phyloP scores from a whole-genome alignment of 257 asterid genomes.

The Eucommia ulmoides region DNA sequence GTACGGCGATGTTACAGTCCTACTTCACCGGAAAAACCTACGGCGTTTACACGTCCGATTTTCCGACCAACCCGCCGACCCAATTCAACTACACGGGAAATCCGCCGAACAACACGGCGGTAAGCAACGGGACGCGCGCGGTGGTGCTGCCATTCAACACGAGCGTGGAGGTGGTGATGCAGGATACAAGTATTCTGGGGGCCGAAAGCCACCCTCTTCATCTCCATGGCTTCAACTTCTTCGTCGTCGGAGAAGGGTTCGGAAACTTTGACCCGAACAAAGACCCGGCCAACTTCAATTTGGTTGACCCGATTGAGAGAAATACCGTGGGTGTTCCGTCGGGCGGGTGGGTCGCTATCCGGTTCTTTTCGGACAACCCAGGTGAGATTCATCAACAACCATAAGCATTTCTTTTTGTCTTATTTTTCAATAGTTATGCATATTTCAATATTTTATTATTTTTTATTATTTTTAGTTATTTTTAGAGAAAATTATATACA shows the following conservation, averaged over 20 bases:
- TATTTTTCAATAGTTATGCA: too few relatives aligned
- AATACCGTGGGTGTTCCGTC: conserved; percentile 56
- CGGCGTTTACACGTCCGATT: conserved; percentile 44
- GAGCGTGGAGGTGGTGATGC: conserved; percentile 51
- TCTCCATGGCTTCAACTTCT: conserved; percentile 64
- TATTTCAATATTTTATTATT: too few relatives aligned
- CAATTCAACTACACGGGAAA: conserved; percentile 60
- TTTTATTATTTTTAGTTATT: too few relatives aligned
- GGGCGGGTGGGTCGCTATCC: conserved; percentile 66
- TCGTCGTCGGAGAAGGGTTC: conserved; percentile 51
- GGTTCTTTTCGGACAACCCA: conserved; percentile 64
- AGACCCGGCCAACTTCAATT: conserved; percentile 43
- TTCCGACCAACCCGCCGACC: conserved; percentile 32
- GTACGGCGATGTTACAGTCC: conserved; percentile 45
- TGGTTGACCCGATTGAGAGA: conserved; percentile 58
- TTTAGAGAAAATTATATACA: too few relatives aligned
- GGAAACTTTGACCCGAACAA: conserved; percentile 39
- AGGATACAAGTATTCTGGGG: conserved; percentile 59
- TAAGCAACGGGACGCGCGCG: conserved; percentile 34
- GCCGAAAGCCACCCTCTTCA: conserved; percentile 75
- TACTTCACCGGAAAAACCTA: conserved; percentile 24
- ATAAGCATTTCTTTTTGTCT: too few relatives aligned
- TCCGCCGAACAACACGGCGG: conserved; percentile 47
- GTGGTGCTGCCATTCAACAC: conserved; percentile 43
- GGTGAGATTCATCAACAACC: conserved; percentile 23